Conservation (phyloP, 768 basidiomycete species). For the Lentinula guzmanii region DNA sequence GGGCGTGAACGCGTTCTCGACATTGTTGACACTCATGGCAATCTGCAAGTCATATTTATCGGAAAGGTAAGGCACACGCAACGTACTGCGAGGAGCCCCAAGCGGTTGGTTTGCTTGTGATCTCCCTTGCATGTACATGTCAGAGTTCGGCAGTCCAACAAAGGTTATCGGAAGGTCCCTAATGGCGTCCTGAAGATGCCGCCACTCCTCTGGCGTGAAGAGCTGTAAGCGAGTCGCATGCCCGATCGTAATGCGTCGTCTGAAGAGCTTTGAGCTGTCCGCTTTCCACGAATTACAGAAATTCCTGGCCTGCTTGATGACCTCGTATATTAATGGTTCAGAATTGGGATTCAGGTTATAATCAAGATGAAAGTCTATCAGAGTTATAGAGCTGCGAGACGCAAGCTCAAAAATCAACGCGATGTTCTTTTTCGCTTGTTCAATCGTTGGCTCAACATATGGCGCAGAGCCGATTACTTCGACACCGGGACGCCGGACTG, state of each 20-base stretch:
- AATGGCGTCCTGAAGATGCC: slow-evolving; percentile 30
- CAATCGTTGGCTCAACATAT: slow-evolving; percentile 49
- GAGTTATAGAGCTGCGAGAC: slow-evolving; percentile 22
- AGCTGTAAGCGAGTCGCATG: slow-evolving; percentile 56
- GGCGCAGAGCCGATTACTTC: slow-evolving; percentile 59
- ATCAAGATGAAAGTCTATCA: slow-evolving; percentile 64
- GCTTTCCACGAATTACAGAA: slow-evolving; percentile 13
- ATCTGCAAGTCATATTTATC: slow-evolving; percentile 38
- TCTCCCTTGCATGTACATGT: slow-evolving; percentile 66
- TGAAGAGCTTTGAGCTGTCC: slow-evolving; percentile 11
- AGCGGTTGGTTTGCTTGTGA: slow-evolving; percentile 23
- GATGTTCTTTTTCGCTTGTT: slow-evolving; percentile 48
- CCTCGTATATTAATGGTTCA: slow-evolving; percentile 51
- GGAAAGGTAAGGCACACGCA: slow-evolving; percentile 44
- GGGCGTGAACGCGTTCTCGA: slow-evolving; percentile 64
- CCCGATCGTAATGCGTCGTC: slow-evolving; percentile 45
- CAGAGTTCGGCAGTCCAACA: slow-evolving; percentile 56
- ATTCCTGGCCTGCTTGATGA: slow-evolving; percentile 35
- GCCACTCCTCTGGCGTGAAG: slow-evolving; percentile 42
- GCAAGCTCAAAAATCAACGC: slow-evolving; percentile 45
- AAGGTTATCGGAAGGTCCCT: slow-evolving; percentile 43
- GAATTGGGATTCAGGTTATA: slow-evolving; percentile 50
- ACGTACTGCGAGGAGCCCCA: slow-evolving; percentile 46
- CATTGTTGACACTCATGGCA: slow-evolving; percentile 59
- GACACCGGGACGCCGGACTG: slow-evolving; percentile 32